These are phyloP conservation scores for Rhodotorula taiwanensis DNA, from an alignment of 768 basidiomycete species.

Conservation along the genomic window DNA sequence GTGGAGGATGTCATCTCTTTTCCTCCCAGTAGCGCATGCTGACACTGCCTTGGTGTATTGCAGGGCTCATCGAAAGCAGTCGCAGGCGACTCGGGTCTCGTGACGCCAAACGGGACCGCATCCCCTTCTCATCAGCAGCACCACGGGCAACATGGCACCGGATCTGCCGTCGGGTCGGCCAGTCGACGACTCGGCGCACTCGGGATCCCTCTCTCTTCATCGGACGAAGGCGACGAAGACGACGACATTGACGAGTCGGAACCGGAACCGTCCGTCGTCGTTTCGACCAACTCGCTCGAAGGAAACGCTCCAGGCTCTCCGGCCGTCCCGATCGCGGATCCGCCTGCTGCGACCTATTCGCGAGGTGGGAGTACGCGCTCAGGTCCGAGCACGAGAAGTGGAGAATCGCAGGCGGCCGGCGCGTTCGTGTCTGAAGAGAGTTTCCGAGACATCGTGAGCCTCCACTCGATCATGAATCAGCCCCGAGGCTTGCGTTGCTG, in stretches of 20 bases:
- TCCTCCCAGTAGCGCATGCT: no score
- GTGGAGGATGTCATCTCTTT: no score
- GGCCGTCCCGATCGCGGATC: neutral
- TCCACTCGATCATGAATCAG: no score
- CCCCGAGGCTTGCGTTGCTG: no score
- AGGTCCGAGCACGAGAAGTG: conserved; percentile 12
- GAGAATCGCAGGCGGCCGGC: neutral
- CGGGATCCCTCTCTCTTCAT: conserved; percentile 13
- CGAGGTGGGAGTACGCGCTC: conserved; percentile 23
- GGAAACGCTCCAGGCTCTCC: conserved; percentile 9
- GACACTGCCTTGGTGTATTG: no score
- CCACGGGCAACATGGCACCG: no score
- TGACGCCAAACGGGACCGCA: neutral
- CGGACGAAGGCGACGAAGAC: neutral
- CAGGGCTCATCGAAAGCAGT: no score
- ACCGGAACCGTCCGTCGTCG: neutral
- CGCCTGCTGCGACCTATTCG: conserved; percentile 13
- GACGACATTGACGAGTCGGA: no score
- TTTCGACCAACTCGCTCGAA: conserved; percentile 11
- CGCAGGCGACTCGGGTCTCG: no score
- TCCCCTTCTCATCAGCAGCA: neutral
- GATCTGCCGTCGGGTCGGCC: neutral
- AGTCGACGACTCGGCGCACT: conserved; percentile 5
- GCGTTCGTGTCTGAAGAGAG: conserved; percentile 20
- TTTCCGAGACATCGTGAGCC: conserved; percentile 26